These are phyloP conservation scores for Erucastrum elatum DNA, from an alignment of 345 rosid genomes.

Conservation along the genomic window DNA sequence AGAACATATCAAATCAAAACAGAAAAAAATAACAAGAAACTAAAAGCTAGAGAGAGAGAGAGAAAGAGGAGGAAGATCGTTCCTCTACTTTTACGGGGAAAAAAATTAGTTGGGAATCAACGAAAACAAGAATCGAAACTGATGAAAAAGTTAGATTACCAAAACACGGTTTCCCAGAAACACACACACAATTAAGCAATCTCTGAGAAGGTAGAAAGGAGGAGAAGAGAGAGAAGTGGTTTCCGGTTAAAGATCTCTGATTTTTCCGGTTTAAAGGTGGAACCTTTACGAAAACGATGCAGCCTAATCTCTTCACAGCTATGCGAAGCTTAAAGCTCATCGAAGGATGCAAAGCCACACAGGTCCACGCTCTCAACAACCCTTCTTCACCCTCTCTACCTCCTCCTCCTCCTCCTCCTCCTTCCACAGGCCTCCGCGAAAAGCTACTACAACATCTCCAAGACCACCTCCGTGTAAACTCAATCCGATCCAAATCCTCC, in stretches of 20 bases:
- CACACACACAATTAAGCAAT: not conserved
- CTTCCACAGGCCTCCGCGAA: conserved; percentile 48
- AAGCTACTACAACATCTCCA: conserved; percentile 70
- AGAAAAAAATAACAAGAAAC: conserved; percentile 14
- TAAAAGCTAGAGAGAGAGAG: not conserved
- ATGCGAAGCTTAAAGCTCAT: conserved; percentile 82
- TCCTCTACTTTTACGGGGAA: conserved; percentile 28
- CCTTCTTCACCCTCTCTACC: conserved; percentile 29
- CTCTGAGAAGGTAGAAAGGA: not conserved
- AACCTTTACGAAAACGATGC: conserved; percentile 49
- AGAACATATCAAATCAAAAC: not conserved
- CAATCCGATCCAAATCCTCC: conserved; percentile 54
- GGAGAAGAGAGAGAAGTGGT: not conserved
- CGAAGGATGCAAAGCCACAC: conserved; percentile 72
- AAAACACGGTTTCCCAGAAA: conserved; percentile 13
- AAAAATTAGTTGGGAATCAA: not conserved
- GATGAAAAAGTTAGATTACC: conserved; percentile 33
- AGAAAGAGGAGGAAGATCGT: conserved; percentile 1
- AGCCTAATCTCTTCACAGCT: conserved; percentile 70
- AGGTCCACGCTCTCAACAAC: conserved; percentile 25
- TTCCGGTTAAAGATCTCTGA: not conserved
- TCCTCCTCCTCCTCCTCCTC: conserved; percentile 28
- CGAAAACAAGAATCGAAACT: conserved; percentile 5
- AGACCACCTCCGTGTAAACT: conserved; percentile 62
- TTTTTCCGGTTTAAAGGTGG: not conserved